A percentile compares a stretch with the other conserved stretches of the same genome.
Evolutionary conservation across 176 grass and related monocot species (phyloP).

Genomic region (Otatea glauca): DNA sequence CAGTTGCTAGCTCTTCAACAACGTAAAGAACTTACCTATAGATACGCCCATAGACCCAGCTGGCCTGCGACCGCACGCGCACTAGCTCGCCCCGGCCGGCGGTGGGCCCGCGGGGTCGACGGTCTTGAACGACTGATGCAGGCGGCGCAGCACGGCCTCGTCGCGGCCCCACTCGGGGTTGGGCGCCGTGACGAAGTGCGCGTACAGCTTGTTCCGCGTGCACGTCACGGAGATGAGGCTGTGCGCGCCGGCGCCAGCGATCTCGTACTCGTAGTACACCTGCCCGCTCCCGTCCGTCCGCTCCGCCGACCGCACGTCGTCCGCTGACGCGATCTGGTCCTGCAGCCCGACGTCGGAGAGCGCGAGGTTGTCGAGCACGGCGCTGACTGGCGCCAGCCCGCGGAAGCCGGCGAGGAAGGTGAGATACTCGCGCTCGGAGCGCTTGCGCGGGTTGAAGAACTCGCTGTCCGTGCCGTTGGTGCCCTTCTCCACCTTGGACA

Average conservation of each 20-base stretch:
- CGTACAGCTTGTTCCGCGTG: constrained; percentile 85
- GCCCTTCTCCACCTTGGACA: constrained; percentile 99
- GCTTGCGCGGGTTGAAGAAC: constrained; percentile 96
- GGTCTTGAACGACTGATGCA: constrained; percentile 91
- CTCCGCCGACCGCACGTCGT: constrained; percentile 59
- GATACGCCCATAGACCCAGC: no score
- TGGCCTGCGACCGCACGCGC: no score
- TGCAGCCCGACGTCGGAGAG: constrained; percentile 85
- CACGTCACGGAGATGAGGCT: constrained; percentile 92
- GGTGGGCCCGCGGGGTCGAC: constrained; percentile 41
- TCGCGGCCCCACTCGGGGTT: constrained; percentile 80
- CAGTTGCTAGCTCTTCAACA: neutral
- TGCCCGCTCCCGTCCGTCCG: constrained; percentile 58
- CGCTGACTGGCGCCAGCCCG: constrained; percentile 74
- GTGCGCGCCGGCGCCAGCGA: constrained; percentile 72
- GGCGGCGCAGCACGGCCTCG: constrained; percentile 70
- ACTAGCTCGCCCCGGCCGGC: neutral
- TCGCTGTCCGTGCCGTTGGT: constrained; percentile 97
- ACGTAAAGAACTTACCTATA: neutral
- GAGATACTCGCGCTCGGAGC: constrained; percentile 85
- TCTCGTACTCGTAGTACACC: constrained; percentile 94
- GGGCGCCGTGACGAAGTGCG: constrained; percentile 84
- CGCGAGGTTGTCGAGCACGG: constrained; percentile 87
- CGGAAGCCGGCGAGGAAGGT: constrained; percentile 79
- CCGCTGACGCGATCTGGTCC: constrained; percentile 87